Evolutionary conservation across 2,329 filamentous ascomycete genomes (phyloP), one percentile per base, ranked within the genome.

Genomic region (Trichoderma citrinoviride): DNA sequence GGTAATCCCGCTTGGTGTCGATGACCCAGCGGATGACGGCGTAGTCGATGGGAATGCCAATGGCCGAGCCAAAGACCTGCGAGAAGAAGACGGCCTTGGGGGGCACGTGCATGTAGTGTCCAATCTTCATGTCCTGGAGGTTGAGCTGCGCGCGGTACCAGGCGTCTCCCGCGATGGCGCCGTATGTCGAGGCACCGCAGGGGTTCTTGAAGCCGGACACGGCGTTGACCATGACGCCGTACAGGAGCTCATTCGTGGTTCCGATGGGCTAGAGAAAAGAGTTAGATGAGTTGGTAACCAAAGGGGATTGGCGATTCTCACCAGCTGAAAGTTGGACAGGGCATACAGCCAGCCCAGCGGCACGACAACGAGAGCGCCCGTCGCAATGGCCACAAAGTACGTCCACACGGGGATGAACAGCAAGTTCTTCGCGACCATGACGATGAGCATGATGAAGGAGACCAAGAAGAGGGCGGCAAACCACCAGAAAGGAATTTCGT

Each of bases 41-140:
- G 61, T 87, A 88, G 71, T 88, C 86, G 68, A 87, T 82, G 0
- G 85, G 85, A 7, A 88, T 79, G 5, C 85, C 85, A 47, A 88
- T 77, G 7, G 85, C 74, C 17, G 82, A 84, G 3, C 84, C 86
- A 37, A 87, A 85, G 4, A 88, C 77, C 69, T 88, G 85, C 1
- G 83, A 84, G 71, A 87, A 85, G 75, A 88, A 87, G 6, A 87
- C 81, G 0, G 81, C 77, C 14, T 82, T 81, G 1, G 85, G 85
- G 0, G 85, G 83, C 0, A 88, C 79, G 61, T 88, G 84, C 81
- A 86, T 85, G 68, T 87, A 88, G 68, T 87, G 85, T 0, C 85
- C 85, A n/a, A 88, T 86, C 70, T 87, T 86, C 71, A 85, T 83
- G 69, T 88, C 86, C 69, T 88, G 85, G 0, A 87, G 76, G 77